Percentiles rank a stretch among this genome's conserved stretches.
These are phyloP conservation scores for Geranium brycei DNA, from an alignment of 345 rosid genomes.

Conservation along the genomic window DNA sequence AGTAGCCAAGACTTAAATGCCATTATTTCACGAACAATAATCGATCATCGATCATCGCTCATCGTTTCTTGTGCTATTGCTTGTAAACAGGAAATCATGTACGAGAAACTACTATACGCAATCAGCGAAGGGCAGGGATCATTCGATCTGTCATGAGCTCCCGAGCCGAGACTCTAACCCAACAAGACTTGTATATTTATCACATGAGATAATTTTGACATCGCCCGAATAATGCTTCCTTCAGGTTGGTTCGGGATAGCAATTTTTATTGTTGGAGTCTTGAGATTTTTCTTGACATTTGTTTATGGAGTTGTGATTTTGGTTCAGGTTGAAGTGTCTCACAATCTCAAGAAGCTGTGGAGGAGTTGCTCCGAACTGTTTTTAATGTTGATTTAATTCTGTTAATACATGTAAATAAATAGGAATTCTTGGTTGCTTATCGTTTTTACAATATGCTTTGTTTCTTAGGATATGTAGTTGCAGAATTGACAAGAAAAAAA, in stretches of 20 bases:
- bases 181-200: no score
- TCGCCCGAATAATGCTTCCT: no score
- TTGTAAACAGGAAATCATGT: slow-evolving; percentile 80
- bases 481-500: neutral
- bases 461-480: neutral
- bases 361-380: neutral
- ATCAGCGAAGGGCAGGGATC: slow-evolving; percentile 98
- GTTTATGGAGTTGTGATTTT: no score
- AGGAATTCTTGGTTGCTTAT: neutral
- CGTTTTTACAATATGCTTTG: neutral
- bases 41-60: no score
- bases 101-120: slow-evolving; percentile 79
- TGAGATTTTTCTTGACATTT: no score
- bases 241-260: no score
- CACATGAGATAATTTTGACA: neutral
- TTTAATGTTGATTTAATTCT: no score
- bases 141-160: slow-evolving; percentile 72
- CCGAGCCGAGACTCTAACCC: neutral
- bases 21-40: no score
- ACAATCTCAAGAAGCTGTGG: neutral
- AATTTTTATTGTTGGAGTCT: no score
- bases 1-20: no score
- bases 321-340: neutral
- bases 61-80: neutral
- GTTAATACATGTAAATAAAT: neutral